Percentiles rank a stretch among this genome's conserved stretches.
Evolutionary conservation across 352 stramenopile genomes (phyloP).

Genomic region (Sclerospora graminicola): DNA sequence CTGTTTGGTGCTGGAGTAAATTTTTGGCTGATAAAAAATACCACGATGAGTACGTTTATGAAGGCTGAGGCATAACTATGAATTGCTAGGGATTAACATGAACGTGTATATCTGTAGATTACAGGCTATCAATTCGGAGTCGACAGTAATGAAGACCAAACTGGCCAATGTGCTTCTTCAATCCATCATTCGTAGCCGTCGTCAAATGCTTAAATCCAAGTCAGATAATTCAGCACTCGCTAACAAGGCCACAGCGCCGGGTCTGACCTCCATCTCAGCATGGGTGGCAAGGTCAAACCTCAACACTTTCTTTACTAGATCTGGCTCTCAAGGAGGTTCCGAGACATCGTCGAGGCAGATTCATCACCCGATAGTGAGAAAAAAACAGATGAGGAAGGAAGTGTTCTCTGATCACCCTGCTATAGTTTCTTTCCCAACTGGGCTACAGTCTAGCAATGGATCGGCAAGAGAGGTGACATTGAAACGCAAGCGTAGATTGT

Average conservation of each 20-base stretch:
- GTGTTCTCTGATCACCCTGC: too few relatives aligned
- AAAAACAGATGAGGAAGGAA: too few relatives aligned
- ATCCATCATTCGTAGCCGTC: slow-evolving; percentile 59
- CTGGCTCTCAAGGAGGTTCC: not conserved
- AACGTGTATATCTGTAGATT: slow-evolving; percentile 18
- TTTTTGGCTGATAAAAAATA: slow-evolving; percentile 31
- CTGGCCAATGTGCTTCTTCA: slow-evolving; percentile 42
- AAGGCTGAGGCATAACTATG: not conserved
- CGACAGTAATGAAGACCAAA: slow-evolving; percentile 17
- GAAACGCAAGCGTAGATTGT: slow-evolving; percentile 26
- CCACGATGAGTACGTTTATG: slow-evolving; percentile 21
- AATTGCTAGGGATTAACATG: too few relatives aligned
- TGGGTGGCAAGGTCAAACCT: slow-evolving; percentile 29
- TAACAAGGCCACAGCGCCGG: slow-evolving; percentile 1
- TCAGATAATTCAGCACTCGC: slow-evolving; percentile 12
- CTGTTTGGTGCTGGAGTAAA: slow-evolving; percentile 66
- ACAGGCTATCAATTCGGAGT: slow-evolving; percentile 19
- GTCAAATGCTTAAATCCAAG: slow-evolving; percentile 71
- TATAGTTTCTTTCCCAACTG: slow-evolving; percentile 12
- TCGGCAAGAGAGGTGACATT: slow-evolving; percentile 2
- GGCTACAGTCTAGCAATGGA: slow-evolving; percentile 11
- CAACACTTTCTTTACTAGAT: slow-evolving; percentile 18
- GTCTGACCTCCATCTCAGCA: slow-evolving; percentile 24
- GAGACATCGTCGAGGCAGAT: slow-evolving; percentile 14
- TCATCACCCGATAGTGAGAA: slow-evolving; percentile 52